Percentiles rank a stretch among this genome's conserved stretches.
These are phyloP conservation scores for Castanospermum australe DNA, from an alignment of 306 rosid species.

Conservation along the genomic window DNA sequence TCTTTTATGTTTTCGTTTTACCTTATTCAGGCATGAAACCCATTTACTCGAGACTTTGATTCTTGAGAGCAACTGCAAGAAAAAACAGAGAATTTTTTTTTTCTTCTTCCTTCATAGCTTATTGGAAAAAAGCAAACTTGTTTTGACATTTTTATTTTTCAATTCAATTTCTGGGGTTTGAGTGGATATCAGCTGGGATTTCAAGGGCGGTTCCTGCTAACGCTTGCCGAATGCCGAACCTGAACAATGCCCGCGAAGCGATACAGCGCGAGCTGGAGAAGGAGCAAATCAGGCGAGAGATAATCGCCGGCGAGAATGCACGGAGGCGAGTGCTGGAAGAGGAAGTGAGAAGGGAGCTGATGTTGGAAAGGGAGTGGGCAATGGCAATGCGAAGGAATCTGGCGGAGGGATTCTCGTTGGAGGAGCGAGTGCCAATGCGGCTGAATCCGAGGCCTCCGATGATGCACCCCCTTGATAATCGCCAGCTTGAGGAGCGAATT, in stretches of 20 bases:
- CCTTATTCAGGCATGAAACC: neutral
- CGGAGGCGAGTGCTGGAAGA: slow-evolving; percentile 50
- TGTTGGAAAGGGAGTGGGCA: slow-evolving; percentile 32
- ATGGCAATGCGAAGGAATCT: slow-evolving; percentile 23
- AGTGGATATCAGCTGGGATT: neutral
- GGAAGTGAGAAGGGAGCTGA: slow-evolving; percentile 56
- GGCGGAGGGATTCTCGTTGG: neutral
- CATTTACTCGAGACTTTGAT: neutral
- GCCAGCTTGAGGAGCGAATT: neutral
- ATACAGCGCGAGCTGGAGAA: slow-evolving; percentile 46
- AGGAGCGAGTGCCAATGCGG: slow-evolving; percentile 9
- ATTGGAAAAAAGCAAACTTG: neutral
- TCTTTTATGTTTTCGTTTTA: neutral
- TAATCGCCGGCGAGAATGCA: slow-evolving; percentile 27
- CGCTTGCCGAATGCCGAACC: neutral
- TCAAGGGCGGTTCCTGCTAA: neutral
- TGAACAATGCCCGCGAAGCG: neutral
- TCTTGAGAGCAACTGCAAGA: neutral
- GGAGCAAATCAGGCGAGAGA: slow-evolving; percentile 47
- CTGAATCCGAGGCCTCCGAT: neutral
- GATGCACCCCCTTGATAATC: neutral
- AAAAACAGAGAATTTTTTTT: neutral
- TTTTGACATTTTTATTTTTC: neutral
- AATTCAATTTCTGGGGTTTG: neutral
- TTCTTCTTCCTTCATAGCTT: neutral